phyloP scores from a whole-genome alignment of 1,284 basidiomycete species.

The Cutaneotrichosporon daszewskae region DNA sequence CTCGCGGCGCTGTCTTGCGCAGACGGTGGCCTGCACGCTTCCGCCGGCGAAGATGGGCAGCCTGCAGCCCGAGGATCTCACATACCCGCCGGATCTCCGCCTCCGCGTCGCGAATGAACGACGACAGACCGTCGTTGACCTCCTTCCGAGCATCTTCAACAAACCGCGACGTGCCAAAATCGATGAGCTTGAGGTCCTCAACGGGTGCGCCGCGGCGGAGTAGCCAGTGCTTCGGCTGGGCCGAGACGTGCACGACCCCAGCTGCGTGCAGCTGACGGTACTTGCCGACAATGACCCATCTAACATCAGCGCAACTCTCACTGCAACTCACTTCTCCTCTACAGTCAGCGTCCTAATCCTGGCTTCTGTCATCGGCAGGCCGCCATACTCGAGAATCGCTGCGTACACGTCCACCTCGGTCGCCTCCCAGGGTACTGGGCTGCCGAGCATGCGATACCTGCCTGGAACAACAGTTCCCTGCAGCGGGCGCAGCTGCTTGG shows the following conservation, averaged over 20 bases:
- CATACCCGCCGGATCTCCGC: no score
- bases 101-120: no score
- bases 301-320: background rate
- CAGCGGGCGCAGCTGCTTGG: background rate
- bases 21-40: no score
- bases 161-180: no score
- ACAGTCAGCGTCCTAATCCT: background rate
- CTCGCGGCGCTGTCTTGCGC: no score
- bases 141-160: no score
- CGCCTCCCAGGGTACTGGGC: background rate
- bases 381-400: background rate
- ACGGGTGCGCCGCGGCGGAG: background rate
- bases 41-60: no score
- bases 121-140: no score
- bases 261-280: constrained; percentile 1
- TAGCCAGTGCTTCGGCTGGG: constrained; percentile 2
- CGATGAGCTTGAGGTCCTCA: background rate
- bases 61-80: no score
- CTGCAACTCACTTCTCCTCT: background rate
- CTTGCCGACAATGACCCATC: background rate
- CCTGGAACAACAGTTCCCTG: background rate
- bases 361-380: background rate
- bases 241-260: constrained; percentile 1
- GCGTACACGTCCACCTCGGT: no score
- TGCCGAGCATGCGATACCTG: background rate